Base-by-base conservation (phyloP, 768 basidiomycete species). In the Mycena galericulata region DNA sequence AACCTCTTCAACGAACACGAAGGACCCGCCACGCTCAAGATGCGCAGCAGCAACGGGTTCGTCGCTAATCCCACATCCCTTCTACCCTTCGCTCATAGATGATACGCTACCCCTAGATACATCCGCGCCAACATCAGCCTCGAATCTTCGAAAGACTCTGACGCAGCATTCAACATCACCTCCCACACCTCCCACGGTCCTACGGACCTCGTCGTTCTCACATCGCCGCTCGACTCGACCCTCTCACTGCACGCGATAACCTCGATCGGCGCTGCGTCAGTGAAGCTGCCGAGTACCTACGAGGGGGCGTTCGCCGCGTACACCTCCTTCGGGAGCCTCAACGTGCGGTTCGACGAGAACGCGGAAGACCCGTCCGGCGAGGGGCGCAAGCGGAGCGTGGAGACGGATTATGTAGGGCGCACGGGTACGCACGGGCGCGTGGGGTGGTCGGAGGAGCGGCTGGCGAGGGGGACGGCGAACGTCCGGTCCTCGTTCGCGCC, bases 1-100 rank as follows among this genome's bases (percentile, higher is more conserved):
- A 67, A 63, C 43, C 65, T 71, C 55, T 20, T 22, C 55, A 51
- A 51, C 30, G 61, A 59, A 32, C 47, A 17, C 1, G 62, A 53
- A 20, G 32, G 65, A 27, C 54, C 34, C 38, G 55, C 49, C 22
- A n/a, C 41, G 51, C 60, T 71, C 22, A 9, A 15, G 22, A 41
- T 71, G 26, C 22, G 7, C 34, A 67, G 62, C 27, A 64, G 29
- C 62, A 71, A 71, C 43, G 66, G 51, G 70, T 63, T n/a, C 15
- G 69, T 51, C 11, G 1, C 24, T 8, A 29, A 3, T 41, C 27
- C 22, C 2, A 22, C 3, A 11, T 15, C 20, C n/a, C 20, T 34
- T 11, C 27, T 29, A 0, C 9, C 34, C 1, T 27, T 24, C 47
- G 3, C 8, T 14, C 18, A n/a, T 11, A 1, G 18, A 54, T 54